Conservation (phyloP, 441 rosid species). For the Gossypium aridum region DNA sequence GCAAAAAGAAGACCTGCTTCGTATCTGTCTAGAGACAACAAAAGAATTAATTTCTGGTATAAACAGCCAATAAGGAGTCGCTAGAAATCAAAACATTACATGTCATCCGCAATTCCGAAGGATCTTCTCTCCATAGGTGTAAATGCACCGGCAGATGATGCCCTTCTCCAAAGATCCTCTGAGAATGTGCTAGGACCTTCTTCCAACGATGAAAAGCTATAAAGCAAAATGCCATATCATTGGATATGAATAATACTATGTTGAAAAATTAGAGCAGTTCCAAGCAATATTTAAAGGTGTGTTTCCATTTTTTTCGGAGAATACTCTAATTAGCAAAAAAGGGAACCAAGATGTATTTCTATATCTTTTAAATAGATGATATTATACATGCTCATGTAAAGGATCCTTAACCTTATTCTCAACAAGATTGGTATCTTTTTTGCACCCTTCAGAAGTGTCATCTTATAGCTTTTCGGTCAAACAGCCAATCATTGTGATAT, state of each 20-base stretch:
- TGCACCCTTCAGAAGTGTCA: background rate
- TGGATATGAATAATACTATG: slow-evolving; percentile 1
- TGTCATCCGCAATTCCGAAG: slow-evolving; percentile 93
- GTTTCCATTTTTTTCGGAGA: background rate
- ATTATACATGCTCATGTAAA: background rate
- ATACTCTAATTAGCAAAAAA: background rate
- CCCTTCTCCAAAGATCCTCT: slow-evolving; percentile 89
- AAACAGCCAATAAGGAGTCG: background rate
- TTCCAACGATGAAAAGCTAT: slow-evolving; percentile 50
- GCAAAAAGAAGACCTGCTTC: slow-evolving; percentile 94
- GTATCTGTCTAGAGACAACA: slow-evolving; percentile 42
- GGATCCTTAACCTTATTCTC: background rate
- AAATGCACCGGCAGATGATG: slow-evolving; percentile 69
- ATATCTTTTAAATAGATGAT: background rate
- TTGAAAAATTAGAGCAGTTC: background rate
- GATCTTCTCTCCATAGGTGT: slow-evolving; percentile 70
- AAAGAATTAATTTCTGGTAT: slow-evolving; percentile 7
- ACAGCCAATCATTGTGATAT: background rate
- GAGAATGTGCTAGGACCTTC: slow-evolving; percentile 49
- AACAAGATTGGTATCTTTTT: background rate
- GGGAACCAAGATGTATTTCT: background rate
- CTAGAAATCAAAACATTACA: slow-evolving; percentile 35
- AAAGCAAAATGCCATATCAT: slow-evolving; percentile 13
- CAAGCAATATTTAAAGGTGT: background rate
- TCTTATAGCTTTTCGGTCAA: background rate